Base-by-base conservation (phyloP, 2,329 filamentous ascomycete species). In the Botryosphaeria dothidea region DNA sequence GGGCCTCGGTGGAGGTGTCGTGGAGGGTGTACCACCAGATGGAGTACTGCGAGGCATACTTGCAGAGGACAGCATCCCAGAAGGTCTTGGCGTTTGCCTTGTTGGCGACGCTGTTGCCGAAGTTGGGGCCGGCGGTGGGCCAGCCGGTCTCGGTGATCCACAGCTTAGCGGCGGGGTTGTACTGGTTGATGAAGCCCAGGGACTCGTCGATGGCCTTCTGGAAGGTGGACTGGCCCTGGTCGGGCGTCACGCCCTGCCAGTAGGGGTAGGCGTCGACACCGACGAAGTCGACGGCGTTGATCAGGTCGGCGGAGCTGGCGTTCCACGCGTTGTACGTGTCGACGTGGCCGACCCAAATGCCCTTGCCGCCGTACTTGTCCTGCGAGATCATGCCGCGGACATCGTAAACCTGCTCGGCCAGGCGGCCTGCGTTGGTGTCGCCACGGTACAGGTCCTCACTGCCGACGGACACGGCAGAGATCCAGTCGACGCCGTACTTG, bases 381-480 rank as follows among this genome's bases (percentile, higher is more conserved):
- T 65, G 64, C 29, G 38, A 49, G 46, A 68, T 66, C 67, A 68
- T 68, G 60, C 70, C 69, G 38, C 73, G 72, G 15, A 74, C 71
- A 43, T 72, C 70, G 65, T 75, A 72, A 67, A 78, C 74, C 52
- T 68, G 63, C 51, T 65, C 36, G 23, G 67, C 67, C n/a, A 68
- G 52, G 21, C 38, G 52, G 34, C 45, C 56, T 3, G 67, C 23
- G 27, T 25, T 62, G 25, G 66, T 66, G 23, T 68, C 67, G 46
- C 61, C 71, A 9, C 92, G 90, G 84, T 95, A 95, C 48, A 95
- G 66, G 54, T 78, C 76, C 68, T 78, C 76, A 67, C 72, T 75
- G 60, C 76, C 76, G 46, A 78, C 73, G 4, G 74, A 75, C 31
- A 78, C 71, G 17, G 72, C 76, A 45, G 77, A 68, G 19, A 78